These are phyloP conservation scores for Pisolithus thermaeus DNA, from an alignment of 1,284 basidiomycete species.

Conservation along the genomic window DNA sequence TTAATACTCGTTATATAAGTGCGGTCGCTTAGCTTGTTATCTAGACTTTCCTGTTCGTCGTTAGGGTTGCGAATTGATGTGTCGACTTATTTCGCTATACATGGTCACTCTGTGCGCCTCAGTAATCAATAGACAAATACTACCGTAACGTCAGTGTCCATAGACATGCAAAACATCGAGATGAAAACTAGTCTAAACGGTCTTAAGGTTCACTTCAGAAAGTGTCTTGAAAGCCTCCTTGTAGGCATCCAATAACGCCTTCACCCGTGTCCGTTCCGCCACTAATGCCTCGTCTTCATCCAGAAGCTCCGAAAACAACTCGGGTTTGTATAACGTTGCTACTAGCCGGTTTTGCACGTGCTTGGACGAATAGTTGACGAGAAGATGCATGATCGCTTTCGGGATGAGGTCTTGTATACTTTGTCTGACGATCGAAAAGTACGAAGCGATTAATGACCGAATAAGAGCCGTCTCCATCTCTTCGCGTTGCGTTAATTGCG, in stretches of 20 bases:
- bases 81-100: not conserved
- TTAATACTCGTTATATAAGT: not conserved
- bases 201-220: slow-evolving; percentile 71
- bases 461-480: slow-evolving; percentile 97
- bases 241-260: slow-evolving; percentile 93
- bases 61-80: not conserved
- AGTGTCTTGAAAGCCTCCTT: slow-evolving; percentile 92
- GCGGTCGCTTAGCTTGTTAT: not conserved
- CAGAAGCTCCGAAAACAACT: slow-evolving; percentile 85
- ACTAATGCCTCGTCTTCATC: slow-evolving; percentile 96
- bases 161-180: not conserved
- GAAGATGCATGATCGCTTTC: slow-evolving; percentile 94
- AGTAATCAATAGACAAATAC: not conserved
- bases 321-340: slow-evolving; percentile 88
- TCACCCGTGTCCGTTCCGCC: slow-evolving; percentile 89
- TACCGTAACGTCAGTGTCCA: too few relatives aligned
- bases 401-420: slow-evolving; percentile 96
- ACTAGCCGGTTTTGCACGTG: slow-evolving; percentile 96
- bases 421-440: slow-evolving; percentile 95
- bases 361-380: slow-evolving; percentile 95
- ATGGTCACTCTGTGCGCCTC: not conserved
- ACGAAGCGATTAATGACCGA: slow-evolving; percentile 89
- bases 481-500: slow-evolving; percentile 70
- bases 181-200: slow-evolving; percentile 34
- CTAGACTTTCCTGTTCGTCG: not conserved